Conservation (phyloP, 768 basidiomycete species). For the Mycena rebaudengoi region DNA sequence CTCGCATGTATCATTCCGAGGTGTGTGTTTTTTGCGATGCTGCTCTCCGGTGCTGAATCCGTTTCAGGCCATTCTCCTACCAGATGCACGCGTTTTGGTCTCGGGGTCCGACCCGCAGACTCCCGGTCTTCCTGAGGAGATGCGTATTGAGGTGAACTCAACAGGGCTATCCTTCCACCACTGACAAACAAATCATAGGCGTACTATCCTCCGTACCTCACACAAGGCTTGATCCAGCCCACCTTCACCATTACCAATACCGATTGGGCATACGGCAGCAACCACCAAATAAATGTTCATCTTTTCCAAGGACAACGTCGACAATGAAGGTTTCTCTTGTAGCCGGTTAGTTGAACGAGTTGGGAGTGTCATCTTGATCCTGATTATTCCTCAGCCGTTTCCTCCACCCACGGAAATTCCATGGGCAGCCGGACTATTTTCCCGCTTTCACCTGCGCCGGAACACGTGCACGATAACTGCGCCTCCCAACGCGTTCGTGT, state of each 20-base stretch:
- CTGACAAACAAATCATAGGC: constrained; percentile 41
- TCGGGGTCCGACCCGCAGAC: constrained; percentile 82
- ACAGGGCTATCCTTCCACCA: no score
- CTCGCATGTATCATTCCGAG: constrained; percentile 82
- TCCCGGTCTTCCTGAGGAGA: constrained; percentile 73
- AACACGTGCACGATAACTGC: constrained; percentile 81
- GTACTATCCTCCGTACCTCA: constrained; percentile 90
- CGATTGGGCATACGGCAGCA: constrained; percentile 70
- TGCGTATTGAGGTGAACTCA: constrained; percentile 60
- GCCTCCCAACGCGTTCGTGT: constrained; percentile 72
- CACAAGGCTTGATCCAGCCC: constrained; percentile 67
- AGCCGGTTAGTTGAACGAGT: constrained; percentile 61
- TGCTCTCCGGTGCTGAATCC: constrained; percentile 30
- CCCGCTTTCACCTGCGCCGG: constrained; percentile 77
- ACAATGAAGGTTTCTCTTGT: constrained; percentile 69
- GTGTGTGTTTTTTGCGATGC: background rate
- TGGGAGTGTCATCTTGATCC: background rate
- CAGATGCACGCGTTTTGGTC: constrained; percentile 77
- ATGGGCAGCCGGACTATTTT: constrained; percentile 81
- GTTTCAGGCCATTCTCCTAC: constrained; percentile 68
- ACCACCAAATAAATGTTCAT: constrained; percentile 60
- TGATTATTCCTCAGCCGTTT: constrained; percentile 56
- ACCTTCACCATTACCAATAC: constrained; percentile 61
- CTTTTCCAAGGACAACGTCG: constrained; percentile 52
- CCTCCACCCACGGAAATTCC: constrained; percentile 80